Evolutionary conservation across 1,284 basidiomycete genomes (phyloP), one percentile per base, ranked within the genome.

Genomic region (Austroboletus olivaceoglutinosus): DNA sequence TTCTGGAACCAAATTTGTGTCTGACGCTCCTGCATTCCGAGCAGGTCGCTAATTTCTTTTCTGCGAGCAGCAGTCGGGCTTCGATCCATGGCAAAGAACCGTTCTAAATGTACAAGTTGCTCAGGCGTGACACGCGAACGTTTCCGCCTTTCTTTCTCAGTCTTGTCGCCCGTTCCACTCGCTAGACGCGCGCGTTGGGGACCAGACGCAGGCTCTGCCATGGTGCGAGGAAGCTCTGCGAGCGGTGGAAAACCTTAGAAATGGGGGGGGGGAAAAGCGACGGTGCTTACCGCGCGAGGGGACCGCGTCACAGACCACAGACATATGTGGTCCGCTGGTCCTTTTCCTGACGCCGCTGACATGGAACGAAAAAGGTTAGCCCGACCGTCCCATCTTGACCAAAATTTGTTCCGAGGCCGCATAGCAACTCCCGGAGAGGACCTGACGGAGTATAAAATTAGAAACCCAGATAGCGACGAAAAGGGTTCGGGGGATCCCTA

Each of bases 1-100:
- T 91, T 91, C 66, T 91, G 89, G 63, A 90, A 91, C 89, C 89
- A 91, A 49, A 91, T 87, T 69, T 91, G 89, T 0, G 86, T 89
- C 73, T 91, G 89, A 37, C 88, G 82, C 69, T 91, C 89, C 51
- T 86, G 79, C 85, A 91, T 90, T 18, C 86, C 86, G n/a, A 91
- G 73, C 51, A 80, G 67, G 31, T 83, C 78, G 50, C 85, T 83
- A 48, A 91, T 89, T 60, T 89, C 87, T 53, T 81, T 80, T 45
- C 89, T 75, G 45, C 82, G 77, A 8, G 76, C 76, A 6, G 85
- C 83, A 4, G 84, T 86, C 13, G 89, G 89, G 58, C 81, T 86
- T 40, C 82, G 76, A 65, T 91, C 86, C 45, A 72, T 61, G 16
- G 79, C 68, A 63, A 91, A 91, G 57, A 83, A 81, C 4, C 74